Percentiles rank a stretch among this genome's conserved stretches.
These are phyloP conservation scores for Trametes maxima DNA, from an alignment of 768 basidiomycete genomes.

Conservation along the genomic window DNA sequence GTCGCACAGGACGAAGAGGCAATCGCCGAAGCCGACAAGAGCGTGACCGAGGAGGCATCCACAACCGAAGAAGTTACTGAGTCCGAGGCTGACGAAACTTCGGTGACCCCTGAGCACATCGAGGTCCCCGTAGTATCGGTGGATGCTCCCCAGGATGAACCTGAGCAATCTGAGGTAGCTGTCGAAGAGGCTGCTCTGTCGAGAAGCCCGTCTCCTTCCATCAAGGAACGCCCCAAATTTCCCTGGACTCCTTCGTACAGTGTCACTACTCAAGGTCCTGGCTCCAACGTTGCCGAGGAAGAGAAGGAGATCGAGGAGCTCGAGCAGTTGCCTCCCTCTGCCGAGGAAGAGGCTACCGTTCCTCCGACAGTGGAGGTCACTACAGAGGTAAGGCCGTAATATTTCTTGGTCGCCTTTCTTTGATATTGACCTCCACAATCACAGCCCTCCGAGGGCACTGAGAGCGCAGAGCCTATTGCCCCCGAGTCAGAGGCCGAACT, in stretches of 20 bases:
- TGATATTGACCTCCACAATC: not conserved
- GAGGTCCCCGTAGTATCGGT: too few relatives aligned
- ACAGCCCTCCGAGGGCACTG: constrained; percentile 14
- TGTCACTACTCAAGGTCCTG: constrained; percentile 47
- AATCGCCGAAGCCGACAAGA: too few relatives aligned
- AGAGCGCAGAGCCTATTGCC: not conserved
- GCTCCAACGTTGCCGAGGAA: constrained; percentile 19
- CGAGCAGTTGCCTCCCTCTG: constrained; percentile 25
- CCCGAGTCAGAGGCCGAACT: constrained; percentile 29
- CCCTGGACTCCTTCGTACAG: constrained; percentile 58
- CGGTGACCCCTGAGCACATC: not conserved
- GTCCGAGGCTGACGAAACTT: not conserved
- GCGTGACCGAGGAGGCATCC: not conserved
- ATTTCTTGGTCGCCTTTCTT: not conserved
- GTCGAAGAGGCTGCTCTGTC: constrained; percentile 8
- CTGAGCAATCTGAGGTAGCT: not conserved
- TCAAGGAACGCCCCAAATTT: constrained; percentile 46
- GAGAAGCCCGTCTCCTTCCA: constrained; percentile 14
- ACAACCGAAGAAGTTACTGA: not conserved
- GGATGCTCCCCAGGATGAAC: constrained; percentile 8
- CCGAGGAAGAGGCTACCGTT: constrained; percentile 3
- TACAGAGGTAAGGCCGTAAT: constrained; percentile 16
- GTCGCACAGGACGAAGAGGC: not conserved
- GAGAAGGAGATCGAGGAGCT: constrained; percentile 26
- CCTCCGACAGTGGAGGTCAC: constrained; percentile 18